Evolutionary conservation across 1,284 basidiomycete species (phyloP).

Genomic region (Marasmius oreades): DNA sequence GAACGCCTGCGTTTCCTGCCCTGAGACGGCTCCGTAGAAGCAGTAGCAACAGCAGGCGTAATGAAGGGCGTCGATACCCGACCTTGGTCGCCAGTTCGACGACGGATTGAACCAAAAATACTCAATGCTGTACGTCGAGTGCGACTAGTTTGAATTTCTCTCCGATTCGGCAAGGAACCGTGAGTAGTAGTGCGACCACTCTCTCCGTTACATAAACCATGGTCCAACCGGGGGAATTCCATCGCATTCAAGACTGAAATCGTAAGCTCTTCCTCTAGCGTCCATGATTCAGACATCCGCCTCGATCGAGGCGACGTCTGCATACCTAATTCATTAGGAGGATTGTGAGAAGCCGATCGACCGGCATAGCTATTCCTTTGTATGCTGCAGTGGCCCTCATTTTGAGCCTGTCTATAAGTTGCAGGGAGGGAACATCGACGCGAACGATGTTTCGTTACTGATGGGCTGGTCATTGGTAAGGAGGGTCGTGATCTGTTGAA

Average conservation of each 20-base stretch:
- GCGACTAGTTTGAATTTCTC: not conserved
- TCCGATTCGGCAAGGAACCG: not conserved
- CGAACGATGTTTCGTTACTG: not conserved
- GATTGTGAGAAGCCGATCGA: not conserved
- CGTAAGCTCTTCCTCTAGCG: conserved; percentile 31
- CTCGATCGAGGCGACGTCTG: not conserved
- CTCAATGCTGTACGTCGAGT: not conserved
- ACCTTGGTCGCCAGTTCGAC: not conserved
- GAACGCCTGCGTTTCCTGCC: not conserved
- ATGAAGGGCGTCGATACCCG: not conserved
- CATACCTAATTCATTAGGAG: not conserved
- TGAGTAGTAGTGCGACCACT: no score
- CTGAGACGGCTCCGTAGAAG: not conserved
- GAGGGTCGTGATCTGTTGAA: not conserved
- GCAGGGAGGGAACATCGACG: not conserved
- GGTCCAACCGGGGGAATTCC: conserved; percentile 16
- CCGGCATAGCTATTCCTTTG: conserved; percentile 4
- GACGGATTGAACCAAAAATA: not conserved
- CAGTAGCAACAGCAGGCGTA: not conserved
- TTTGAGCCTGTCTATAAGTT: not conserved
- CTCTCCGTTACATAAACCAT: not conserved
- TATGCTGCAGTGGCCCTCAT: not conserved
- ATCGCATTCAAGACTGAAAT: conserved; percentile 34
- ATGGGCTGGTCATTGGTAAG: not conserved
- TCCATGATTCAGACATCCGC: conserved; percentile 15